A percentile compares a stretch with the other conserved stretches of the same genome.
phyloP scores from a whole-genome alignment of 2,329 filamentous ascomycete genomes.

The Pyricularia grisea region DNA sequence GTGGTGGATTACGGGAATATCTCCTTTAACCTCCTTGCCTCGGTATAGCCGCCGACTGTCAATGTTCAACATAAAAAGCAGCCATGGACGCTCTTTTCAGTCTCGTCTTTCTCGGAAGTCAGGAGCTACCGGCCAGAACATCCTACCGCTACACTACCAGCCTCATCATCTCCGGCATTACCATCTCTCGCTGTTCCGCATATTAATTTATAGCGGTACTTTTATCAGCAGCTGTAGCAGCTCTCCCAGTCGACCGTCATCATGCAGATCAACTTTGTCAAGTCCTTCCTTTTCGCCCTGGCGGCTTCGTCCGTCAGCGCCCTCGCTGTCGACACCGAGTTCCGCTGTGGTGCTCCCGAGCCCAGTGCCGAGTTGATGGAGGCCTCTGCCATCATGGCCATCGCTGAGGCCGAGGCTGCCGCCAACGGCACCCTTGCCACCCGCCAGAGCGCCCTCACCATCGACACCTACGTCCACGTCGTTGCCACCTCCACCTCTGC shows the following conservation, averaged over 20 bases:
- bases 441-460: constrained; percentile 11
- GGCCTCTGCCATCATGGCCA: constrained; percentile 13
- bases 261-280: constrained; percentile 1
- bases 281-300: constrained; percentile 1
- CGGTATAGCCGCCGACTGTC: background rate
- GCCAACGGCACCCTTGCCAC: background rate
- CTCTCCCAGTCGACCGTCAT: background rate
- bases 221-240: background rate
- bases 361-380: constrained; percentile 15
- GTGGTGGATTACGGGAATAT: background rate
- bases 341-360: constrained; percentile 15
- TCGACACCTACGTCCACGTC: constrained; percentile 25
- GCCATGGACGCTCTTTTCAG: background rate
- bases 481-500: constrained; percentile 17
- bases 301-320: background rate
- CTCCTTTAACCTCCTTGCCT: background rate
- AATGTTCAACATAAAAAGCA: background rate
- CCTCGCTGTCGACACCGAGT: background rate
- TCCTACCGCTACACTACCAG: background rate
- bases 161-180: background rate
- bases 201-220: background rate
- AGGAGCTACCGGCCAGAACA: background rate
- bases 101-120: background rate
- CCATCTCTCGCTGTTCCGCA: background rate
- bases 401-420: constrained; percentile 12